A percentile compares a stretch with the other conserved stretches of the same genome.
Evolutionary conservation across 345 rosid genomes (phyloP).

Genomic region (Populus pruinosa): DNA sequence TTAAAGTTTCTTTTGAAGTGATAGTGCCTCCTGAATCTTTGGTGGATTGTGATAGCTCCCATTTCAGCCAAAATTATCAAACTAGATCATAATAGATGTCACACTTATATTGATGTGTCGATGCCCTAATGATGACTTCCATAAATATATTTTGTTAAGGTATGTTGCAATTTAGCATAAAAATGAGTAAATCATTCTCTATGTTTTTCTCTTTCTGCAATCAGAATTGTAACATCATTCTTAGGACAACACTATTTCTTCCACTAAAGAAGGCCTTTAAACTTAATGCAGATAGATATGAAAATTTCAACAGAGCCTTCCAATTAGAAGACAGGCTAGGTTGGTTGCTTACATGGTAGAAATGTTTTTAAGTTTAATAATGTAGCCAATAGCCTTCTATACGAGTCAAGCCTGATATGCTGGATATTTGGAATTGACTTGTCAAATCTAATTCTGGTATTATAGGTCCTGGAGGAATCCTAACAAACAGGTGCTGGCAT

Average conservation of each 20-base stretch:
- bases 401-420: neutral
- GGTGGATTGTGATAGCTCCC: neutral
- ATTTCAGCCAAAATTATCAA: neutral
- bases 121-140: neutral
- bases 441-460: neutral
- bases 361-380: neutral
- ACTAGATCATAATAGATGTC: neutral
- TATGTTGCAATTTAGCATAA: neutral
- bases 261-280: neutral
- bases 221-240: neutral
- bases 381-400: neutral
- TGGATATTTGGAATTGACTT: neutral
- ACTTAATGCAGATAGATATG: neutral
- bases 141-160: neutral
- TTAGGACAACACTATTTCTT: neutral
- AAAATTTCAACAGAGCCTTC: neutral
- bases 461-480: too few relatives aligned
- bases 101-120: neutral
- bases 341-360: neutral
- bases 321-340: neutral
- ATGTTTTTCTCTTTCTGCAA: neutral
- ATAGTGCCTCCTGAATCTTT: neutral
- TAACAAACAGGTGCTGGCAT: neutral
- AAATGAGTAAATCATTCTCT: neutral
- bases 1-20: constrained; percentile 1